Base-by-base conservation (phyloP, 1,284 basidiomycete genomes). In the Leccinum subfulvum region DNA sequence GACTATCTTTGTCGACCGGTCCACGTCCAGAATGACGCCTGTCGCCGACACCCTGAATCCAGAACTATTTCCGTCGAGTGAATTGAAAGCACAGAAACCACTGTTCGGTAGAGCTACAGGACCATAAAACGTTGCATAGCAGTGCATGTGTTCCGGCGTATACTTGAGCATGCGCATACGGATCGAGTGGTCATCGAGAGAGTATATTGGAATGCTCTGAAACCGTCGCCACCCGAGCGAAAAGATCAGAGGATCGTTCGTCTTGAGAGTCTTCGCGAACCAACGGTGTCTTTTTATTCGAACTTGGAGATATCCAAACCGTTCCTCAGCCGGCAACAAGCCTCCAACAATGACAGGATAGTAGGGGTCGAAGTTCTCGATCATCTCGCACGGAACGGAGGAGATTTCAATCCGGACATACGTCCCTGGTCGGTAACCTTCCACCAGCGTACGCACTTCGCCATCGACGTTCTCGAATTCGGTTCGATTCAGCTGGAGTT, bases 141-240 rank as follows among this genome's bases (percentile, higher is more conserved):
- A 99, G 76, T 99, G 97, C 95, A 97, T 98, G 73, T 99, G 97
- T 77, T 99, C 97, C 0, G 97, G 97, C 0, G 97, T 98, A 75
- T 99, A 99, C 80, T 99, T 99, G 77, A 99, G 90, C 92, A 98
- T 94, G 55, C 97, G 92, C 88, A 99, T 98, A 30, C 97, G 91
- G 68, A 97, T 95, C 3, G 91, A 94, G 71, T 97, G 94, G 75
- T 99, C 97, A 76, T 99, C 97, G 30, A 99, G 81, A 26, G 94
- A 95, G 77, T 98, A 99, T 67, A 98, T 91, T 0, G 97, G 97
- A 28, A 97, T 81, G 0, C 88, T 91, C 77, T 99, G 97, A 82
- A 99, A 99, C 21, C 97, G 84, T 58, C 97, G 81, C 97, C 97
- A 99, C 9, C 97, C 97, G 11, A 98, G 80, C 3, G 94, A 97